Evolutionary conservation across 495 filamentous ascomycete species (phyloP).

Genomic region (Neohortaea acidophila): DNA sequence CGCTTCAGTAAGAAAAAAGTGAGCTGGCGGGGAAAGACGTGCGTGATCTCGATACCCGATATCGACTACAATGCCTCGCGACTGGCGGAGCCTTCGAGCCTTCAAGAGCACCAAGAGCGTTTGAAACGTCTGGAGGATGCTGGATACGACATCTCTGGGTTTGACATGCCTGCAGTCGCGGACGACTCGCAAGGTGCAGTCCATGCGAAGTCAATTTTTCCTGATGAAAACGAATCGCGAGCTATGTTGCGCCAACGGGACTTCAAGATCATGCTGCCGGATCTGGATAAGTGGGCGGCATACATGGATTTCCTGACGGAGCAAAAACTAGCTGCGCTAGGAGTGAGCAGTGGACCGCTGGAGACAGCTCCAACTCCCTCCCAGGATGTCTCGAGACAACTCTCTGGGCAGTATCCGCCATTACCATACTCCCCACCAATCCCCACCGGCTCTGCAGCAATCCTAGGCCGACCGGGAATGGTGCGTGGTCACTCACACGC

Average conservation of each 20-base stretch:
- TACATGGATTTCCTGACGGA: slow-evolving; percentile 73
- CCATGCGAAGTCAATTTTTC: slow-evolving; percentile 61
- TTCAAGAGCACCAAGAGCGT: slow-evolving; percentile 46
- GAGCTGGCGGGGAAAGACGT: slow-evolving; percentile 23
- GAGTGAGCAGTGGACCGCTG: slow-evolving; percentile 62
- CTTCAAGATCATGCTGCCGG: slow-evolving; percentile 58
- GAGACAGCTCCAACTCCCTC: slow-evolving; percentile 38
- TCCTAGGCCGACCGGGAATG: slow-evolving; percentile 18
- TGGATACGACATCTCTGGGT: slow-evolving; percentile 63
- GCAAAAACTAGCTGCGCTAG: slow-evolving; percentile 78
- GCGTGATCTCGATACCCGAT: slow-evolving; percentile 20
- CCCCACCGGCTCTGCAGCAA: slow-evolving; percentile 49
- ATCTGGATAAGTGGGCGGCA: slow-evolving; percentile 61
- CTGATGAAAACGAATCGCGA: slow-evolving; percentile 44
- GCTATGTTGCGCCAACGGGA: slow-evolving; percentile 37
- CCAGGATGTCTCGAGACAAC: slow-evolving; percentile 37
- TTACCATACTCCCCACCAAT: slow-evolving; percentile 61
- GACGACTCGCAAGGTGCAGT: not conserved
- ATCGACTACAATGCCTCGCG: slow-evolving; percentile 17
- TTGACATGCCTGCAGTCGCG: slow-evolving; percentile 27
- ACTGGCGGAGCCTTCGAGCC: slow-evolving; percentile 41
- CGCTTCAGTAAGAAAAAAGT: slow-evolving; percentile 23
- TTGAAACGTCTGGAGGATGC: slow-evolving; percentile 54
- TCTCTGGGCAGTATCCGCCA: slow-evolving; percentile 46
- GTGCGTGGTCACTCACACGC: slow-evolving; percentile 25